Evolutionary conservation across 768 basidiomycete species (phyloP).

Genomic region (Astraeus odoratus): DNA sequence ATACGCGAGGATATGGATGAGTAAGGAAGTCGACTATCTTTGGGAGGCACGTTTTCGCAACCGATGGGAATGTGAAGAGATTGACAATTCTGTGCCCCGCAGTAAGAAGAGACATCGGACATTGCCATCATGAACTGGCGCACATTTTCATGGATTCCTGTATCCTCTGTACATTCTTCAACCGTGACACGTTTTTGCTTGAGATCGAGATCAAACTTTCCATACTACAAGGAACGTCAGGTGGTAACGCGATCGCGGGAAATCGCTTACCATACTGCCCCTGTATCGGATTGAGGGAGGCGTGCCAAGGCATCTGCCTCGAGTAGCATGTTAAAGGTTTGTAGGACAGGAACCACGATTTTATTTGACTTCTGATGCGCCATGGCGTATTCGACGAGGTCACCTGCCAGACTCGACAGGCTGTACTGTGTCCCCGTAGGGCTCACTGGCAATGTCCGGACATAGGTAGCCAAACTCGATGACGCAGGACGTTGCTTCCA

Average conservation of each 20-base stretch:
- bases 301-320: slow-evolving; percentile 55
- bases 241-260: slow-evolving; percentile 8
- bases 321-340: slow-evolving; percentile 66
- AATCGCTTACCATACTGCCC: slow-evolving; percentile 45
- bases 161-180: slow-evolving; percentile 83
- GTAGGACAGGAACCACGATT: slow-evolving; percentile 76
- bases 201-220: slow-evolving; percentile 47
- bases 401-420: slow-evolving; percentile 44
- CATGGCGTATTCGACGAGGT: slow-evolving; percentile 51
- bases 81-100: slow-evolving; percentile 50
- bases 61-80: slow-evolving; percentile 45
- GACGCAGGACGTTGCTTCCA: slow-evolving; percentile 64
- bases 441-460: slow-evolving; percentile 42
- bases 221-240: slow-evolving; percentile 36
- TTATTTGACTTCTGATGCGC: slow-evolving; percentile 55
- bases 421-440: slow-evolving; percentile 33
- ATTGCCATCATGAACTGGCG: slow-evolving; percentile 20
- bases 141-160: slow-evolving; percentile 82
- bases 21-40: slow-evolving; percentile 56
- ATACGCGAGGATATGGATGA: slow-evolving; percentile 78
- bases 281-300: slow-evolving; percentile 40
- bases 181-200: slow-evolving; percentile 52
- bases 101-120: slow-evolving; percentile 11
- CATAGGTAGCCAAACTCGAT: slow-evolving; percentile 52
- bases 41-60: slow-evolving; percentile 37